Evolutionary conservation across 73 alveolate species (phyloP).

Genomic region (Breviolum minutum): DNA sequence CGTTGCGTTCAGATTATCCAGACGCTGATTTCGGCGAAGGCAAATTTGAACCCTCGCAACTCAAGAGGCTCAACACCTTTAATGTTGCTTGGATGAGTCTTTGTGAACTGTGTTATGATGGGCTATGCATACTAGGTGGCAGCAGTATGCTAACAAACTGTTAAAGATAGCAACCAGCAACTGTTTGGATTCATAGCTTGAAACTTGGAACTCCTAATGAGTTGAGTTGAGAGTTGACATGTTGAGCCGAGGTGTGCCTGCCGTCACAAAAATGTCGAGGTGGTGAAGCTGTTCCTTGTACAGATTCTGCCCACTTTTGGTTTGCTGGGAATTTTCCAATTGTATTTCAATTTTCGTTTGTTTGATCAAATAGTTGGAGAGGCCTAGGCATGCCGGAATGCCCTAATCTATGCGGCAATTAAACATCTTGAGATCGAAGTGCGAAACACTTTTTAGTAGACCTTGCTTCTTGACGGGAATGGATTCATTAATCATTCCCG

Average conservation of each 20-base stretch:
- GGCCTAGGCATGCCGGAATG: too few species aligned
- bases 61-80: slow-evolving; percentile 46
- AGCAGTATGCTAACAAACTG: too few species aligned
- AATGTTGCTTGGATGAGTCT: neutral
- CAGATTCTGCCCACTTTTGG: neutral
- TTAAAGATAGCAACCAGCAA: neutral
- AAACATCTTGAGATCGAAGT: too few species aligned
- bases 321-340: too few species aligned
- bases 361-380: too few species aligned
- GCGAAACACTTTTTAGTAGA: too few species aligned
- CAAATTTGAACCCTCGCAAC: slow-evolving; percentile 75
- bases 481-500: neutral
- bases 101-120: neutral
- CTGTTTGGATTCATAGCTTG: neutral
- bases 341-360: too few species aligned
- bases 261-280: slow-evolving; percentile 56
- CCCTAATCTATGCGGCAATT: too few species aligned
- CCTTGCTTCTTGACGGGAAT: neutral
- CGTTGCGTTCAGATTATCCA: slow-evolving; percentile 21
- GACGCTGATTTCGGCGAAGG: slow-evolving; percentile 44
- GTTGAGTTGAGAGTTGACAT: too few species aligned
- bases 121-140: neutral
- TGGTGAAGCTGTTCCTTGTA: slow-evolving; percentile 47
- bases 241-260: slow-evolving; percentile 38
- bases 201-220: neutral